phyloP scores from a whole-genome alignment of 2,329 filamentous ascomycete genomes.

The Alternaria hordeiaustralica region DNA sequence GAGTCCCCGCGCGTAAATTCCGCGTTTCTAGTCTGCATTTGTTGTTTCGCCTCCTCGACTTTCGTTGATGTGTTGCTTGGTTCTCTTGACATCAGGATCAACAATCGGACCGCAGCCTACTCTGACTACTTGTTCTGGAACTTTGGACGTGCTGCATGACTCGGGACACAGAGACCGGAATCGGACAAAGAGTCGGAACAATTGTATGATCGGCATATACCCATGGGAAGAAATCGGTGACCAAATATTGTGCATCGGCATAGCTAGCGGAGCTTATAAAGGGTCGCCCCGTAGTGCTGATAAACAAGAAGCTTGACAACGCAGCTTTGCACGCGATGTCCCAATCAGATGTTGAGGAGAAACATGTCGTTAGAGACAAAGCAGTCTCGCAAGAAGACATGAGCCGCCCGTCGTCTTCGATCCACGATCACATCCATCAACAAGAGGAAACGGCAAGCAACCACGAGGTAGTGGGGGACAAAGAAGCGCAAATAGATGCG shows the following conservation, averaged over 20 bases:
- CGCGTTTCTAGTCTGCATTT: not conserved
- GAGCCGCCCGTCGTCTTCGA: constrained; percentile 19
- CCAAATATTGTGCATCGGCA: not conserved
- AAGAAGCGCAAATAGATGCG: constrained; percentile 27
- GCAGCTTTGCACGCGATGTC: constrained; percentile 14
- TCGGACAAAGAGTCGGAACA: not conserved
- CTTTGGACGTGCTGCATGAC: not conserved
- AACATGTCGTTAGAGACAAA: constrained; percentile 18
- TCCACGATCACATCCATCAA: not conserved
- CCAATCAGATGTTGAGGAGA: constrained; percentile 21
- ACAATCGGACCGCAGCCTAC: not conserved
- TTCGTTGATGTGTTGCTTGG: not conserved
- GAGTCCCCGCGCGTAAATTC: not conserved
- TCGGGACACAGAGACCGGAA: not conserved
- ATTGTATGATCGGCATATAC: not conserved
- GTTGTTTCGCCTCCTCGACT: not conserved
- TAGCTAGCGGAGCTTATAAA: not conserved
- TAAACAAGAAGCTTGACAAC: not conserved
- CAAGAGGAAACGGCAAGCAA: constrained; percentile 2
- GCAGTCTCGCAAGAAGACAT: constrained; percentile 22
- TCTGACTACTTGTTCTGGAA: not conserved
- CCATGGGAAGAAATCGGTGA: not conserved
- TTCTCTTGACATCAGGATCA: not conserved
- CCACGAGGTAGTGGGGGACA: constrained; percentile 10
- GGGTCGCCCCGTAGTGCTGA: not conserved